Percentiles rank a stretch among this genome's conserved stretches.
These are phyloP conservation scores for Nakaseomyces glabratus DNA, from an alignment of 1,139 yeast genomes.

Conservation along the genomic window DNA sequence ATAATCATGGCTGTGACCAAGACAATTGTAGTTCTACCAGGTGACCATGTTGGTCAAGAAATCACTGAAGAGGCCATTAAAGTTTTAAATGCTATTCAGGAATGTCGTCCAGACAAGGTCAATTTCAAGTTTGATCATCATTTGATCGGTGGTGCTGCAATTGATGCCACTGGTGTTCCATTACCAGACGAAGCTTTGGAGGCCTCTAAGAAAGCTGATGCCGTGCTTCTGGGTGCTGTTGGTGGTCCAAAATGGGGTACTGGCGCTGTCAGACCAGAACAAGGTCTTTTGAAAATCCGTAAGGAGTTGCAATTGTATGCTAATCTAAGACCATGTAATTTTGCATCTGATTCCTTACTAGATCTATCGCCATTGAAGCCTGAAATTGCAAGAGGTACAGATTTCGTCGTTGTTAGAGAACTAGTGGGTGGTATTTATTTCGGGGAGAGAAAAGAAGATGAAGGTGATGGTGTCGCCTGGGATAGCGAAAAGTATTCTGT, in stretches of 20 bases:
- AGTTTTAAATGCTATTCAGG: conserved; percentile 70
- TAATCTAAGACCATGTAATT: conserved; percentile 91
- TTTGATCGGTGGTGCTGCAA: conserved; percentile 95
- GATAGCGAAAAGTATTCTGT: conserved; percentile 91
- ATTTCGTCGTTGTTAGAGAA: conserved; percentile 89
- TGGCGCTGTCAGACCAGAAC: conserved; percentile 91
- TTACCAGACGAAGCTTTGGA: conserved; percentile 79
- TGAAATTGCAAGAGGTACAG: conserved; percentile 79
- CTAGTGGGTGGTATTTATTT: conserved; percentile 96
- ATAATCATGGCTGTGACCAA: conserved; percentile 33
- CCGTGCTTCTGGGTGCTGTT: conserved; percentile 91
- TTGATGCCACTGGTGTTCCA: conserved; percentile 92
- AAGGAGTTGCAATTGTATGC: conserved; percentile 92
- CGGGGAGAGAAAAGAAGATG: conserved; percentile 90
- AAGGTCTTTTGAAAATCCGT: conserved; percentile 85
- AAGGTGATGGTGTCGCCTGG: conserved; percentile 76
- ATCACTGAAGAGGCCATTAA: conserved; percentile 84
- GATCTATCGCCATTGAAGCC: conserved; percentile 82
- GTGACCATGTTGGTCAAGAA: conserved; percentile 96
- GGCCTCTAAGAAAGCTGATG: conserved; percentile 84
- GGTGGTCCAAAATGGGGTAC: conserved; percentile 98
- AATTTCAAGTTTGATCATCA: conserved; percentile 72
- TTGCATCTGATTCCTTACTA: conserved; percentile 76
- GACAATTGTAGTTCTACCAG: conserved; percentile 80
- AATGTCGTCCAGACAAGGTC: conserved; percentile 46